Conservation (phyloP, 441 rosid species). For the Populus trichocarpa region DNA sequence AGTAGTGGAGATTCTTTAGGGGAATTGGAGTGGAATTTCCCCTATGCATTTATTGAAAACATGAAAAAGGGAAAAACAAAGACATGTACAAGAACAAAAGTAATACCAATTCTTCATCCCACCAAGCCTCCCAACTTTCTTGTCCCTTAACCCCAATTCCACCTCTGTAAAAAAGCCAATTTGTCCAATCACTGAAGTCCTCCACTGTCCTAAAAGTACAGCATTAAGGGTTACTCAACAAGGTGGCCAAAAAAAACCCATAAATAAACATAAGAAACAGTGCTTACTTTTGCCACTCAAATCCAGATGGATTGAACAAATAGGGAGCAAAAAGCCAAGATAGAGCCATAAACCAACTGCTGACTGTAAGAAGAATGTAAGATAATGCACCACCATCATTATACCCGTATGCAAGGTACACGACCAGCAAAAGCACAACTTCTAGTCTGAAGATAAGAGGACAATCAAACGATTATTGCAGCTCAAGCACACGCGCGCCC, state of each 20-base stretch:
- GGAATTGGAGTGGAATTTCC: not conserved
- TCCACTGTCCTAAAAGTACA: constrained; percentile 72
- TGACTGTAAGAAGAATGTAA: constrained; percentile 80
- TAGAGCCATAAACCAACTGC: constrained; percentile 98
- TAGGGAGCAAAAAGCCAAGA: constrained; percentile 99
- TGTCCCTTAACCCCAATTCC: constrained; percentile 99
- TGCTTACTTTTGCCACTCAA: constrained; percentile 98
- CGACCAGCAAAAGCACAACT: constrained; percentile 77
- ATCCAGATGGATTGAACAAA: constrained; percentile 96
- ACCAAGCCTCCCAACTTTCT: constrained; percentile 99
- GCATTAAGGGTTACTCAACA: constrained; percentile 15
- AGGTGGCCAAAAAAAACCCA: not conserved
- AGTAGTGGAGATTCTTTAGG: too few relatives aligned
- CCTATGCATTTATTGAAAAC: not conserved
- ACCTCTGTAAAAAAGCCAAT: constrained; percentile 99
- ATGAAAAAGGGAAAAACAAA: not conserved
- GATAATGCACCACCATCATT: constrained; percentile 74
- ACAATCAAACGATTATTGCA: constrained; percentile 19
- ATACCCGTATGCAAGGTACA: constrained; percentile 87
- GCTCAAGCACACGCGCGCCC: not conserved
- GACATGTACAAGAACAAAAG: constrained; percentile 8
- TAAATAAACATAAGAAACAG: constrained; percentile 14
- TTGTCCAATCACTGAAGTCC: constrained; percentile 99
- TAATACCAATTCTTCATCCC: constrained; percentile 98
- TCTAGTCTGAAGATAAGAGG: constrained; percentile 59